These are phyloP conservation scores for Hanseniaspora jakobsenii DNA, from an alignment of 805 yeast species.

Conservation along the genomic window DNA sequence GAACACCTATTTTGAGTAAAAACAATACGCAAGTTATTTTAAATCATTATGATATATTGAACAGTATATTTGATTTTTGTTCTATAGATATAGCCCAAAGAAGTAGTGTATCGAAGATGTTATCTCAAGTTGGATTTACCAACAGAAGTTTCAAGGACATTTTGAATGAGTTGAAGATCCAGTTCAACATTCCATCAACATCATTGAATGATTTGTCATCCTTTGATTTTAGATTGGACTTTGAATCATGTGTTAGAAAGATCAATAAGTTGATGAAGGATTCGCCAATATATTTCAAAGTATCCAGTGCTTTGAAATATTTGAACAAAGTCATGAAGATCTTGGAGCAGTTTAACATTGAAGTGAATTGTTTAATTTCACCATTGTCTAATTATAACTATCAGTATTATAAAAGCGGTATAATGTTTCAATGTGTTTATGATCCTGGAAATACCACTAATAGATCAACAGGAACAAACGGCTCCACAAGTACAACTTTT, in stretches of 20 bases:
- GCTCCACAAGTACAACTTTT: not conserved
- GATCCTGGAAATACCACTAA: constrained; percentile 26
- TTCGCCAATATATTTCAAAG: constrained; percentile 46
- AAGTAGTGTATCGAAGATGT: constrained; percentile 50
- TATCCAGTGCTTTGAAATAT: constrained; percentile 53
- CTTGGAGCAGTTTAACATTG: constrained; percentile 48
- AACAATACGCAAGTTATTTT: constrained; percentile 48
- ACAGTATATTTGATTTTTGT: constrained; percentile 68
- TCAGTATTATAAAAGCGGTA: constrained; percentile 62
- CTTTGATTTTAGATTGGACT: constrained; percentile 65
- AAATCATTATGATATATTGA: constrained; percentile 72
- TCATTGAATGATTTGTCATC: constrained; percentile 67
- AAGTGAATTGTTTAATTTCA: constrained; percentile 46
- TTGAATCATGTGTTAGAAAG: constrained; percentile 50
- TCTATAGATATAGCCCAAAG: constrained; percentile 66
- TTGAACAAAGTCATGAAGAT: constrained; percentile 46
- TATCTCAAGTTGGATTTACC: constrained; percentile 69
- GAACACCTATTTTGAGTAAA: constrained; percentile 55
- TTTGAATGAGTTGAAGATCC: constrained; percentile 42
- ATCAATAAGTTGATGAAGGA: constrained; percentile 63
- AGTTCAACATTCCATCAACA: constrained; percentile 67
- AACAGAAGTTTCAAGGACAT: constrained; percentile 47
- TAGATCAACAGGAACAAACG: not conserved
- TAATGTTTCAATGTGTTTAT: constrained; percentile 79
- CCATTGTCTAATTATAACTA: constrained; percentile 80